Conservation (phyloP, 129 eudicot species). For the Lactuca sativa region DNA sequence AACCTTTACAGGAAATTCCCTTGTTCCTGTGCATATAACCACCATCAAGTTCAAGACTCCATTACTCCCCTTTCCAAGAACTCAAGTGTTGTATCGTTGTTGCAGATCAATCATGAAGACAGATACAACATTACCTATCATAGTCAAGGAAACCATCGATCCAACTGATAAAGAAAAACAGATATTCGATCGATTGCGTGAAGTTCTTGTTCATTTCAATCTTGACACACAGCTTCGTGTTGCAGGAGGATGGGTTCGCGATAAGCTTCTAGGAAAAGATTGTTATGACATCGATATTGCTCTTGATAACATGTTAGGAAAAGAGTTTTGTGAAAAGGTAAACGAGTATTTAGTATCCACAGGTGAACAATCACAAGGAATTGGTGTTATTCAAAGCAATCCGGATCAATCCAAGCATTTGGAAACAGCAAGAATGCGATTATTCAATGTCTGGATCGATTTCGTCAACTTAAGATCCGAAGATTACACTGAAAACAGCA, state of each 20-base stretch:
- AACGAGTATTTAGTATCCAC: conserved; percentile 69
- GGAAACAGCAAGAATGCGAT: conserved; percentile 97
- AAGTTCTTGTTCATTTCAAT: conserved; percentile 58
- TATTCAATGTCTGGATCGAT: conserved; percentile 82
- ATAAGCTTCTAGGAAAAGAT: conserved; percentile 95
- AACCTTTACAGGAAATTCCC: conserved; percentile 9
- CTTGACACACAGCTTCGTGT: conserved; percentile 88
- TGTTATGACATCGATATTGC: conserved; percentile 97
- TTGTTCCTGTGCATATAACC: conserved; percentile 15
- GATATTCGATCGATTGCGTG: conserved; percentile 75
- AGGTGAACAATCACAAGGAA: conserved; percentile 71
- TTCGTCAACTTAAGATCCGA: conserved; percentile 90
- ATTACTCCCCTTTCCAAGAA: conserved; percentile 1
- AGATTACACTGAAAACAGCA: conserved; percentile 39
- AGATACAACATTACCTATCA: conserved; percentile 13
- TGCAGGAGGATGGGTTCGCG: conserved; percentile 99
- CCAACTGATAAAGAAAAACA: conserved; percentile 61
- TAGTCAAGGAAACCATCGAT: conserved; percentile 52
- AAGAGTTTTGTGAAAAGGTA: conserved; percentile 83
- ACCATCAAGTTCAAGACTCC: neutral
- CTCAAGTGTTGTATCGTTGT: conserved; percentile 15
- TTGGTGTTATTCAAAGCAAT: conserved; percentile 89
- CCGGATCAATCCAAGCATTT: conserved; percentile 98
- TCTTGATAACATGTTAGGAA: conserved; percentile 86
- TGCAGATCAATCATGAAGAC: conserved; percentile 27